Base-by-base conservation (phyloP, 2,329 filamentous ascomycete genomes). In the Hypoxylon sp. region DNA sequence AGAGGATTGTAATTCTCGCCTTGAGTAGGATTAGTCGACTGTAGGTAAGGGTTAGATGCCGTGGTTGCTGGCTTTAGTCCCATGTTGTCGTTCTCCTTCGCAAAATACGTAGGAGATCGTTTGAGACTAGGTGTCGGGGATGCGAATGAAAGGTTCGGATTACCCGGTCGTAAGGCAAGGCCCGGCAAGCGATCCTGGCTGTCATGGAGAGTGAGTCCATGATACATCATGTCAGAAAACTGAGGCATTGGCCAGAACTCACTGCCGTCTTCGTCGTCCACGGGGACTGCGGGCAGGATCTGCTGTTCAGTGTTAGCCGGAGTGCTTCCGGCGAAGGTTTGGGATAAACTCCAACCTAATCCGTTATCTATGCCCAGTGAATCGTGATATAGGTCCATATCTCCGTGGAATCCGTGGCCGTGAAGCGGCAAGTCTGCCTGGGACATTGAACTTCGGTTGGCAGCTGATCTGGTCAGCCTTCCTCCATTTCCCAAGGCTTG, bases 81-180 rank as follows among this genome's bases (percentile, higher is more conserved):
- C 31, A 74, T 64, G 47, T 65, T 69, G 58, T 71, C 72, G 69
- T 80, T 80, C 67, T 80, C 79, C 54, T 80, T 80, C 48, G 75
- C 75, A 47, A 73, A 76, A 8, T 67, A 68, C 8, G 68, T 48
- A 26, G 74, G 67, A 8, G 76, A 72, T 65, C 67, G 71, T 37
- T 78, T 80, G 24, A 75, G 60, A 22, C 64, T 62, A n/a, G 72
- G 65, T 8, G 70, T 75, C 2, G 79, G 71, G 19, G 78, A 77
- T 9, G 70, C 67, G 52, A 78, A 76, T 26, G 73, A 73, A 33
- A 82, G 70, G 63, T 80, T 83, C 14, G 81, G 78, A 54, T 82
- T 80, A 9, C 81, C 77, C 35, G 76, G 74, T 65, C 76, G 72
- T 22, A 81, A 72, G 44, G 79, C 79, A 17, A 83, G 75, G 3